These are phyloP conservation scores for Termitomyces sp. DNA, from an alignment of 768 basidiomycete genomes.

Conservation along the genomic window DNA sequence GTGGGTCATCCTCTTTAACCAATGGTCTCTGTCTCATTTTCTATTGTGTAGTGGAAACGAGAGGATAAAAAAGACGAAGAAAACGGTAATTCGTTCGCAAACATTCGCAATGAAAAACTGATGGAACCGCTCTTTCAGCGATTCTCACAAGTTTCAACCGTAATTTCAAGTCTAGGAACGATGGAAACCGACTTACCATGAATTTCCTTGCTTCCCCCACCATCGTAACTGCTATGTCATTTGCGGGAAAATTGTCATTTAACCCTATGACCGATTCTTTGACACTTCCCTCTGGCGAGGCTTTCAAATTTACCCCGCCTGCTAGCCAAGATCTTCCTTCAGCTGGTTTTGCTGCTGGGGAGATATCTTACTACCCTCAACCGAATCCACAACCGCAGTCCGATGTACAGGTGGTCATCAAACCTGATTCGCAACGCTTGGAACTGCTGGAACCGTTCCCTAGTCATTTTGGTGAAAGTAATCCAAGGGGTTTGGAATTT, in stretches of 20 bases:
- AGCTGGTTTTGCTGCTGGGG: conserved; percentile 74
- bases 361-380: conserved; percentile 69
- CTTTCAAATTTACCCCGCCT: conserved; percentile 84
- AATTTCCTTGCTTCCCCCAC: conserved; percentile 98
- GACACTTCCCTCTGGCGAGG: conserved; percentile 57
- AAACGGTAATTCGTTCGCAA: conserved; percentile 55
- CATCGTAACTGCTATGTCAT: conserved; percentile 95
- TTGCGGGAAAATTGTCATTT: conserved; percentile 89
- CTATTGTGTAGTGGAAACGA: conserved; percentile 74
- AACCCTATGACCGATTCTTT: conserved; percentile 84
- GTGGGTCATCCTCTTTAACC: conserved; percentile 25
- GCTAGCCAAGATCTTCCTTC: conserved; percentile 79
- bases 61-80: conserved; percentile 83
- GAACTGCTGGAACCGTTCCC: conserved; percentile 83
- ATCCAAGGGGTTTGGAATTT: conserved; percentile 61
- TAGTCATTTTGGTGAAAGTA: conserved; percentile 60
- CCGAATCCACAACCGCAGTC: conserved; percentile 72
- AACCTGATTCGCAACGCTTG: conserved; percentile 73
- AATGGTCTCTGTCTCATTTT: neutral
- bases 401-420: conserved; percentile 72
- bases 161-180: conserved; percentile 86
- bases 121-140: conserved; percentile 39
- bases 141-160: conserved; percentile 98
- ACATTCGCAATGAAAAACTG: neutral
- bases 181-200: conserved; percentile 91